These are phyloP conservation scores for Artemisia annua DNA, from an alignment of 129 eudicot species.

Conservation along the genomic window DNA sequence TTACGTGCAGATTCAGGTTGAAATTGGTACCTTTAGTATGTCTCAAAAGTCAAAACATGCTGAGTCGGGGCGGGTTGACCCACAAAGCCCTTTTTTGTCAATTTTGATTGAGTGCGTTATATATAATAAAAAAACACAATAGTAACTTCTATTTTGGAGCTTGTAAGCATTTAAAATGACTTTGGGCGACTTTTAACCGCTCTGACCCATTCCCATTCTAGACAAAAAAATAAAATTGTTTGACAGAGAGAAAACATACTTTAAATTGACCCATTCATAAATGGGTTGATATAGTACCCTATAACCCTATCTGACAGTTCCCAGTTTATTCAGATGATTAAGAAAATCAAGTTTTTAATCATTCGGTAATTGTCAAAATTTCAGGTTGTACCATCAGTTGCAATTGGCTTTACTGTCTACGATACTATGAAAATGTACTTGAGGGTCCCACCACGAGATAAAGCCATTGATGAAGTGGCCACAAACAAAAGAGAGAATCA, in stretches of 20 bases:
- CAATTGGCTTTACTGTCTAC: slow-evolving; percentile 90
- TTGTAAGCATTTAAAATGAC: not conserved
- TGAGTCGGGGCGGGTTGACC: too few relatives aligned
- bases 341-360: not conserved
- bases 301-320: not conserved
- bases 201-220: slow-evolving; percentile 1
- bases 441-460: slow-evolving; percentile 76
- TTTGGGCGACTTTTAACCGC: not conserved
- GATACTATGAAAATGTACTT: slow-evolving; percentile 73
- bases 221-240: too few relatives aligned
- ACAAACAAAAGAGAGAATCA: slow-evolving; percentile 41
- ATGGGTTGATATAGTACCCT: not conserved
- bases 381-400: slow-evolving; percentile 98
- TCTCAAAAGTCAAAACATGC: too few relatives aligned
- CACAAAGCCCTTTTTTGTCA: too few relatives aligned
- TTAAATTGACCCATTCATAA: too few relatives aligned
- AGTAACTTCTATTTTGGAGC: too few relatives aligned
- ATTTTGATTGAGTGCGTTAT: too few relatives aligned
- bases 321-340: not conserved
- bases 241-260: too few relatives aligned
- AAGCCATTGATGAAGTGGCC: slow-evolving; percentile 47
- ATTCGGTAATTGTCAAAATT: not conserved
- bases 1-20: not conserved
- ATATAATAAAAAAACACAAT: too few relatives aligned
- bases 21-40: not conserved